Evolutionary conservation across 306 rosid genomes (phyloP), one percentile per base, ranked within the genome.

Genomic region (Inga leiocalycina): DNA sequence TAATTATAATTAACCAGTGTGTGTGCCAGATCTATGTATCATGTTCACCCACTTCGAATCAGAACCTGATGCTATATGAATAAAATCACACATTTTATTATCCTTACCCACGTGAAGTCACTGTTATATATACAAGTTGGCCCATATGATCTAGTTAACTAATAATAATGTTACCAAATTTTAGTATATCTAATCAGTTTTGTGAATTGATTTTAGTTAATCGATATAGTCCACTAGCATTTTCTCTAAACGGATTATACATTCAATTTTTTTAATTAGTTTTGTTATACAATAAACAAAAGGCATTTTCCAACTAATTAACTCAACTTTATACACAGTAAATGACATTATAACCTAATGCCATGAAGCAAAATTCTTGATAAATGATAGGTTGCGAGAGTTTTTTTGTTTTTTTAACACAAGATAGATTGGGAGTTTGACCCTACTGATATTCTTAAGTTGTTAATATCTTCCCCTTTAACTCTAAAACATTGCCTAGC

Each of bases 91-190:
- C 74, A 41, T 39, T 20, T 9, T 37, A 17, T 22, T n/a, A 44
- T 71, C 35, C 44, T 44, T n/a, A 34, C 35, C 75, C 75, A 71
- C 75, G 75, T 71, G 75, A 71, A 71, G 54, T 19, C 54, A n/a
- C 44, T 22, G 75, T 22, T 69, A 39, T 39, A 39, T 20, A 10
- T 44, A 0, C 20, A n/a, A 19, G 74, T 69, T 39, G 74, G 16
- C 14, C 49, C 44, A 16, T n/a, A 16, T 35, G 10, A 35, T 69
- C 49, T 2, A 39, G 17, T 44, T 27, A 10, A 71, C 7, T 30
- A 10, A 71, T 27, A 61, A 37, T 37, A 0, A 5, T 37, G 41
- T 24, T 24, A n/a, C 32, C 51, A 20, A 20, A 69, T 20, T 69
- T 69, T 20, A 69, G 30, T 37, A 3, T 67, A 37, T 67, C 6